phyloP scores from a whole-genome alignment of 192 early-diverging fungal species.

The Linnemannia elongata region DNA sequence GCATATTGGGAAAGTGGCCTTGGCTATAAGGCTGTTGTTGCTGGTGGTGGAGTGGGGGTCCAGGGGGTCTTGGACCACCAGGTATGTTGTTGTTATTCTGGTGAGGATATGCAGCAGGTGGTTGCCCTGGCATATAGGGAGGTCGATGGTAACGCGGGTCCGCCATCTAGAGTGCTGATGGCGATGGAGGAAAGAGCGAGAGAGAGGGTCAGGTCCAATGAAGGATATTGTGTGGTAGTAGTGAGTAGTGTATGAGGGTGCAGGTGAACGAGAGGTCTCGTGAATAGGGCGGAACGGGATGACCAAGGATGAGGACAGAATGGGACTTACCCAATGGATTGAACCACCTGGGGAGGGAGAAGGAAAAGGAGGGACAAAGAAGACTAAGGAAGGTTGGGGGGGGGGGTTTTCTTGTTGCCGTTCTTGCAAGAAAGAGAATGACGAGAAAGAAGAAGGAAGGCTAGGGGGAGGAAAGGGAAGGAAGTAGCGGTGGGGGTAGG shows the following conservation, averaged over 20 bases:
- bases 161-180: constrained; percentile 16
- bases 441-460: not conserved
- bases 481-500: no score
- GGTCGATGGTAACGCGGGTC: constrained; percentile 36
- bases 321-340: not conserved
- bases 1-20: constrained; percentile 28
- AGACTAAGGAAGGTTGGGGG: not conserved
- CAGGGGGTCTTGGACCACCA: constrained; percentile 17
- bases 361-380: not conserved
- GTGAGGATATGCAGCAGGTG: constrained; percentile 20
- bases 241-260: not conserved
- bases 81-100: constrained; percentile 23
- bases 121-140: constrained; percentile 11
- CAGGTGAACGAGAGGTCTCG: not conserved
- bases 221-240: not conserved
- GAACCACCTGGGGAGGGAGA: not conserved
- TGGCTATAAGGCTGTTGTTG: constrained; percentile 18
- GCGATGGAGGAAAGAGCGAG: not conserved
- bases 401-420: not conserved
- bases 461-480: not conserved
- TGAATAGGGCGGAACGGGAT: not conserved
- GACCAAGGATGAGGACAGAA: not conserved
- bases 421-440: not conserved
- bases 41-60: constrained; percentile 26
- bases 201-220: not conserved